Conservation (phyloP, 1,139 yeast genomes). For the Candida neerlandica region DNA sequence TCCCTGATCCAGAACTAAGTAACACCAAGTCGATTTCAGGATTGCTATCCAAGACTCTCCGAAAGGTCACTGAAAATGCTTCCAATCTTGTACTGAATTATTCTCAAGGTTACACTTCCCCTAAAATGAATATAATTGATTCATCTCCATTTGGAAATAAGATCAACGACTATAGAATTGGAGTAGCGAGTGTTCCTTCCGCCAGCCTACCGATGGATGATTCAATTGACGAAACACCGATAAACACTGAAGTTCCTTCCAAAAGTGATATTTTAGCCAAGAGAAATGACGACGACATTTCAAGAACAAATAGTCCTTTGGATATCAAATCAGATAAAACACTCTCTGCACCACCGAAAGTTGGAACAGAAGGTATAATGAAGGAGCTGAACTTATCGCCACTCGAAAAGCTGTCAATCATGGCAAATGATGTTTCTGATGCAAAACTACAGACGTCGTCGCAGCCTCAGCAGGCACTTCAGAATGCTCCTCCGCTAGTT, state of each 20-base stretch:
- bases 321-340: not conserved
- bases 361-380: not conserved
- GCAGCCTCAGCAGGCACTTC: not conserved
- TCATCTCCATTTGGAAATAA: conserved; percentile 4
- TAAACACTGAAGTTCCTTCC: not conserved
- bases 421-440: conserved; percentile 1
- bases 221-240: conserved; percentile 10
- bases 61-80: conserved; percentile 50
- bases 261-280: not conserved
- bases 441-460: not conserved
- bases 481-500: not conserved
- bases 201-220: conserved; percentile 2
- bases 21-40: conserved; percentile 32
- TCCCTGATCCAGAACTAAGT: conserved; percentile 48
- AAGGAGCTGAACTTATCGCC: not conserved
- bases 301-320: conserved; percentile 6
- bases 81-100: conserved; percentile 41
- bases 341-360: not conserved
- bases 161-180: not conserved
- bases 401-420: not conserved
- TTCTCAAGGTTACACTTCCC: conserved; percentile 12
- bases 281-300: not conserved
- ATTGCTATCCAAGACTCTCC: conserved; percentile 42
- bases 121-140: conserved; percentile 5
- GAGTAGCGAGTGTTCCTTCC: not conserved